Percentiles rank a stretch among this genome's conserved stretches.
These are phyloP conservation scores for Cicer bijugum DNA, from an alignment of 306 rosid species.

Conservation along the genomic window DNA sequence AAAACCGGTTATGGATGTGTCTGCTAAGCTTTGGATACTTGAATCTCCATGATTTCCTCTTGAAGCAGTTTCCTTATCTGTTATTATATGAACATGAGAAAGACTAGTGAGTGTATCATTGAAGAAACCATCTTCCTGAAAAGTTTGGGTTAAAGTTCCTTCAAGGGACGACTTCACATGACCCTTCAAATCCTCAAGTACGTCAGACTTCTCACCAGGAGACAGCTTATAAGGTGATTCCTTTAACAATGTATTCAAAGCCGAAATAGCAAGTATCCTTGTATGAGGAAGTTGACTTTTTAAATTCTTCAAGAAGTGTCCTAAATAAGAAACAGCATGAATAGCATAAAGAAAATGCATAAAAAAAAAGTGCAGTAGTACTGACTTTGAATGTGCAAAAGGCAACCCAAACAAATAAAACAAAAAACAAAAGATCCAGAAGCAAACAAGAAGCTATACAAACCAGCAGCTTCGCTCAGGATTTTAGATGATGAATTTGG, in stretches of 20 bases:
- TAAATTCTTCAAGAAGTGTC: constrained; percentile 89
- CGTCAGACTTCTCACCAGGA: constrained; percentile 52
- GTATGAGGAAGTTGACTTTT: constrained; percentile 99
- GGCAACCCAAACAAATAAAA: constrained; percentile 18
- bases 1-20: constrained; percentile 92
- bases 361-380: constrained; percentile 16
- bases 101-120: constrained; percentile 88
- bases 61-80: constrained; percentile 74
- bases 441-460: constrained; percentile 44
- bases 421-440: constrained; percentile 12
- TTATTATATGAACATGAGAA: constrained; percentile 88
- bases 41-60: constrained; percentile 83
- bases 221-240: constrained; percentile 93
- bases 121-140: constrained; percentile 95
- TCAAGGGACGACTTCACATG: constrained; percentile 80
- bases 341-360: constrained; percentile 29
- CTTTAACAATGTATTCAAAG: constrained; percentile 84
- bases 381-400: constrained; percentile 16
- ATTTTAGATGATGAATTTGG: constrained; percentile 78
- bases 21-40: constrained; percentile 94
- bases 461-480: constrained; percentile 92
- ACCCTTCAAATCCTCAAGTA: constrained; percentile 55
- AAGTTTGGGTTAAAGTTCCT: constrained; percentile 78
- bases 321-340: constrained; percentile 53
- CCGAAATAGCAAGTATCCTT: constrained; percentile 95